Conservation (phyloP, 2,329 filamentous ascomycete genomes). For the Fusarium sp. region DNA sequence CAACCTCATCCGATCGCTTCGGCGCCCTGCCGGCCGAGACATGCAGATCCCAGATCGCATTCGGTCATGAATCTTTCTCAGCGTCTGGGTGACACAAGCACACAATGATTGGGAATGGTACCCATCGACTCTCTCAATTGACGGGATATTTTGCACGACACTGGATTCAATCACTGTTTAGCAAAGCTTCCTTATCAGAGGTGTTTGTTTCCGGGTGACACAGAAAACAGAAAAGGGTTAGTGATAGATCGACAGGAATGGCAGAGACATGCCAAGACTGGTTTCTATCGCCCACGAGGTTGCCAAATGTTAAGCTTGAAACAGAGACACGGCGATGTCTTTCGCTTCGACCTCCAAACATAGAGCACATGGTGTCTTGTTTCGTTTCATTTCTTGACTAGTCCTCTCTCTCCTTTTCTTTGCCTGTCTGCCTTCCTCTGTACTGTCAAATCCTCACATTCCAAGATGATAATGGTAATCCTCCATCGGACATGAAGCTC, state of each 20-base stretch:
- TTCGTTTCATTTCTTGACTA: constrained; percentile 9
- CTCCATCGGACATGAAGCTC: constrained; percentile 7
- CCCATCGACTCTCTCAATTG: constrained; percentile 19
- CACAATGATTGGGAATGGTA: not conserved
- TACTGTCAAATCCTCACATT: not conserved
- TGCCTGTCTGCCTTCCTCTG: not conserved
- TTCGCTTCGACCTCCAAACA: constrained; percentile 35
- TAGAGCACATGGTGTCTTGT: constrained; percentile 25
- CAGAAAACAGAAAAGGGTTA: constrained; percentile 1
- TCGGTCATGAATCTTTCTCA: constrained; percentile 11
- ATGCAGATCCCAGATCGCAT: constrained; percentile 32
- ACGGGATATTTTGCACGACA: constrained; percentile 17
- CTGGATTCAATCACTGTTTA: constrained; percentile 4
- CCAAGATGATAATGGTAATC: not conserved
- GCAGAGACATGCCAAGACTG: constrained; percentile 11
- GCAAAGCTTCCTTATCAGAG: constrained; percentile 16
- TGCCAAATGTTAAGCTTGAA: constrained; percentile 26
- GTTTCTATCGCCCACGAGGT: constrained; percentile 2
- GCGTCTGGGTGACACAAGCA: constrained; percentile 22
- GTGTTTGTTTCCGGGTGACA: constrained; percentile 27
- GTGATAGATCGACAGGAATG: not conserved
- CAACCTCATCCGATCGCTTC: constrained; percentile 34
- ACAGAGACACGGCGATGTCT: constrained; percentile 38
- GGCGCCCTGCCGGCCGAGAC: constrained; percentile 44
- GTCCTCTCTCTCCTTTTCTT: too few relatives aligned